Evolutionary conservation across 1,284 basidiomycete species (phyloP), one percentile per base, ranked within the genome.

Genomic region (Austropuccinia psidii): DNA sequence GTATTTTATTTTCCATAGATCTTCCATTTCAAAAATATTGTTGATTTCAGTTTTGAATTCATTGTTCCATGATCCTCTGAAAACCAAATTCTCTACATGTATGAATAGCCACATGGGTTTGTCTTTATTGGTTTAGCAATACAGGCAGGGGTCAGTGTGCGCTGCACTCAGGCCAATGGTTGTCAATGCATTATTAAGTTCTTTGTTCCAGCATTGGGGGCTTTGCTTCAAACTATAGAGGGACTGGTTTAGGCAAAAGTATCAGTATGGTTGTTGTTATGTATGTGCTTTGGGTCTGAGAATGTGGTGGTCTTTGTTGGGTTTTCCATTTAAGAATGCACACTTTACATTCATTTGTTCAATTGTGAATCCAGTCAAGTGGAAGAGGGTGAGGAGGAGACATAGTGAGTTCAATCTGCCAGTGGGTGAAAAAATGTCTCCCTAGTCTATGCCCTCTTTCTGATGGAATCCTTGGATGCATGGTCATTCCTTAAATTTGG

Each of bases 391-490:
- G 0, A 84, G 77, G 2, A 84, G 64, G 0, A 80, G 73, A 0
- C 80, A 75, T 19, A 84, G 78, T 0, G 82, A 80, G 0, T 79
- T 70, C 1, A 82, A 77, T 11, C 78, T 78, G 3, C 80, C 80
- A 0, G 84, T 80, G 0, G 83, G 84, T 0, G 82, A 77, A 67
- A 79, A 84, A 0, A 81, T 84, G 41, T 84, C 78, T 24, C 80
- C 79, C 75, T 82, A 85, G 74, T 85, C 81, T 0, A 83, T 54
- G 0, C 83, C 81, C 3, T 78, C 77, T 0, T 78, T 73, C 75
- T 86, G 85, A 0, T 77, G 77, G 78, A 83, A 85, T 1, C 84
- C 84, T 54, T 81, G 78, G 0, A 82, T 83, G 0, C 84, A 81
- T 0, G 84, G 78, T 0, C 79, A 65, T 0, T 82, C 83, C 64